Evolutionary conservation across 2,329 filamentous ascomycete species (phyloP), one percentile per base, ranked within the genome.

Genomic region (Cladosporium cucumerinum): DNA sequence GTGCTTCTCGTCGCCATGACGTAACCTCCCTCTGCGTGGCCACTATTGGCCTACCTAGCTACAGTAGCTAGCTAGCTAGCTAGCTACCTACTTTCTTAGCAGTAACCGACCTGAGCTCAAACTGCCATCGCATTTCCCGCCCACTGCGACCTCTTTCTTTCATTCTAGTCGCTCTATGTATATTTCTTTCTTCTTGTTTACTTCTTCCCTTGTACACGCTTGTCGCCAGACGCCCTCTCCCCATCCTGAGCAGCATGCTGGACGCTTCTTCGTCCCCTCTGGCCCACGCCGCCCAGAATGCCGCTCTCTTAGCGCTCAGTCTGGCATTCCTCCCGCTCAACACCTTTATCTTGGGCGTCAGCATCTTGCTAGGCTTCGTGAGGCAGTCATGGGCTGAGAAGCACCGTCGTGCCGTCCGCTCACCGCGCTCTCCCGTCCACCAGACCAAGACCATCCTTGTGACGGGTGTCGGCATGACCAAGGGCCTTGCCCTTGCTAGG

Each of bases 381-480:
- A 66, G 76, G 14, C 72, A 73, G 28, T 67, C 73, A 2, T 67
- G 73, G 4, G 69, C 70, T 16, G 64, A 66, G 51, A 72, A 66
- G 43, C 63, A 69, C 59, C 73, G 72, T 32, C 65, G 66, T 11
- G 54, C 66, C 66, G 66, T 72, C 34, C 69, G 66, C 23, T 70
- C 71, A 18, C 70, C 73, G 3, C 67, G 69, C 14, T 72, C 76
- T 64, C 73, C 77, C 1, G 73, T 71, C 8, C 81, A 80, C 70
- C 74, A 76, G 36, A 78, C 78, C 1, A 83, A 81, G 62, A 89
- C 84, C 0, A 79, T 93, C 39, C 82, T 93, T 16, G 84, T 93
- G 49, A 92, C 90, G 0, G 90, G 90, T 1, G 82, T 92, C 2
- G 86, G 86, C 54, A 93, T 91, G 84, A 82, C 85, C 51, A 90